These are phyloP conservation scores for Fusarium phyllophilum DNA, from an alignment of 2,329 filamentous ascomycete species.

Conservation along the genomic window DNA sequence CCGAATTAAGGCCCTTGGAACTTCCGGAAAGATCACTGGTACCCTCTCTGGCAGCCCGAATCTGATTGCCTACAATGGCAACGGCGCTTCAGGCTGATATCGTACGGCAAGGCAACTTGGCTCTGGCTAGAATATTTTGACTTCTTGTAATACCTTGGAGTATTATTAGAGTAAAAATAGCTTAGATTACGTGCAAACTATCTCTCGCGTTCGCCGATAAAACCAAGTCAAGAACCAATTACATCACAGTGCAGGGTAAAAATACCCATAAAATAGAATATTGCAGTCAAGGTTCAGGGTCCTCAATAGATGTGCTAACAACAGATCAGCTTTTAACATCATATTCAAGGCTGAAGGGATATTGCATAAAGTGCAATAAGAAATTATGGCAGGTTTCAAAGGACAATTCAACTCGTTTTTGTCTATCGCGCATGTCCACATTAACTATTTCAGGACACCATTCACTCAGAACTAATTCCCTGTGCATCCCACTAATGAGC, in stretches of 20 bases:
- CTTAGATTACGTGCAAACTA: rapidly evolving
- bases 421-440: not conserved
- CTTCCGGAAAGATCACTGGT: not conserved
- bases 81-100: not conserved
- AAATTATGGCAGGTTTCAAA: too few species aligned
- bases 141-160: not conserved
- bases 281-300: not conserved
- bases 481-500: not conserved
- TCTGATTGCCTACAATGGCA: not conserved
- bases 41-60: not conserved
- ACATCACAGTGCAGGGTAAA: not conserved
- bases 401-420: too few species aligned
- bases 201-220: not conserved
- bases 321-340: not conserved
- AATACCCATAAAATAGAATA: too few species aligned
- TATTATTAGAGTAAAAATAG: not conserved
- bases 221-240: not conserved
- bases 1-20: not conserved
- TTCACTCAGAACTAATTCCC: not conserved
- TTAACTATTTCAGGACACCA: not conserved
- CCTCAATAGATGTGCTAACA: not conserved
- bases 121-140: not conserved
- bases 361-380: too few species aligned
- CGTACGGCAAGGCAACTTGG: rapidly evolving
- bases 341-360: not conserved